These are phyloP conservation scores for Daldinia bambusicola DNA, from an alignment of 495 filamentous ascomycete genomes.

Conservation along the genomic window DNA sequence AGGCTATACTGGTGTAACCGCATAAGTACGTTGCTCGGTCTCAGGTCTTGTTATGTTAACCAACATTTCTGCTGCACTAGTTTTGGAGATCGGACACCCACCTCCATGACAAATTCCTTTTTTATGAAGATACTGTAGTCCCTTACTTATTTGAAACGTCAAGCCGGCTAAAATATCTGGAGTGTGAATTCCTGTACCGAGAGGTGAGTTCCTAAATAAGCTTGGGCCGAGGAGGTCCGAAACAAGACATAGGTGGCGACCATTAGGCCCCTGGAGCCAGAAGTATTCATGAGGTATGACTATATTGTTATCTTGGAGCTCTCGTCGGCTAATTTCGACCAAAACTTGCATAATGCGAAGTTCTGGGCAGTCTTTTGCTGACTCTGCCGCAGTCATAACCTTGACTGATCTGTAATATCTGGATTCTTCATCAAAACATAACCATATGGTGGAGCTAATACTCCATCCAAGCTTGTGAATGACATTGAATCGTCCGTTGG, in stretches of 20 bases:
- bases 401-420: constrained; percentile 36
- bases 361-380: constrained; percentile 26
- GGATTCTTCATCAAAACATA: constrained; percentile 55
- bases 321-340: not conserved
- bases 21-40: constrained; percentile 26
- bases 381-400: constrained; percentile 27
- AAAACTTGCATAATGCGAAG: constrained; percentile 31
- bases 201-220: constrained; percentile 8
- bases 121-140: constrained; percentile 27
- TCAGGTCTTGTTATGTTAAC: constrained; percentile 14
- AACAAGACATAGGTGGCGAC: constrained; percentile 51
- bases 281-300: constrained; percentile 45
- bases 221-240: constrained; percentile 28
- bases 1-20: constrained; percentile 14
- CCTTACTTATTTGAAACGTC: constrained; percentile 23
- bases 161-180: constrained; percentile 16
- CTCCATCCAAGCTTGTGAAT: constrained; percentile 64
- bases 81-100: not conserved
- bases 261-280: constrained; percentile 53
- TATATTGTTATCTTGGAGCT: constrained; percentile 27
- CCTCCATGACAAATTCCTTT: constrained; percentile 33
- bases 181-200: constrained; percentile 19
- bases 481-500: constrained; percentile 54
- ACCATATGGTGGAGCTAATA: constrained; percentile 64
- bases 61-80: too few relatives aligned